Base-by-base conservation (phyloP, 495 filamentous ascomycete genomes). In the Hypomontagnella monticulosa region DNA sequence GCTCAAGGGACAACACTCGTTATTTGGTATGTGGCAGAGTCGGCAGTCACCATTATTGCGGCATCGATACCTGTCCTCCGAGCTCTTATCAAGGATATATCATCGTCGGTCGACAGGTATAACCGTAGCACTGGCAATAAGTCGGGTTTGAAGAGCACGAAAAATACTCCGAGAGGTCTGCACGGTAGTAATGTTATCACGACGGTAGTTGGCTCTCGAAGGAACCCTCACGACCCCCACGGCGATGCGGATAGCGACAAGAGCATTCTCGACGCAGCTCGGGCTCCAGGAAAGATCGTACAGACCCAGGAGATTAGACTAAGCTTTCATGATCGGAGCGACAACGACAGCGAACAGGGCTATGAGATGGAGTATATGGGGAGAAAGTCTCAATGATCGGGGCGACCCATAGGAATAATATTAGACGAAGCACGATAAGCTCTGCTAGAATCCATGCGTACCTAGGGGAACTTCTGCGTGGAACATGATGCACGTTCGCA, bases 61-160 rank as follows among this genome's bases (percentile, higher is more conserved):
- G 71, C 76, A 34, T 77, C 73, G 3, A 75, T 77, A 18, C 76
- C 75, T 7, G 71, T 78, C 5, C 44, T 79, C 12, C 66, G 76
- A 0, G 74, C 71, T 1, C 63, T 79, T 2, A 72, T 78, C 46
- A 70, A 70, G 5, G 63, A 77, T 18, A 43, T 73, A 38, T 61
- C 68, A 4, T 57, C 61, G 12, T 67, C 63, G 1, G 48, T 61
- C 20, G 66, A 60, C 16, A 55, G 47, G 3, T 72, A 67, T 40
- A 57, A 59, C 43, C 48, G 55, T 33, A 63, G 55, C 48, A 60
- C 48, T 20, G 55, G 63, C 20, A 58, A 62, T 27, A 72, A 67
- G 30, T 67, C 69, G 6, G 59, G 50, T 32, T 9, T 60, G 5
- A 69, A 62, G 34, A 62, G 49, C 15, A 15, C 55, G 38, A 69